Evolutionary conservation across 371 early-diverging fungal species (phyloP).

Genomic region (Mucor lusitanicus): DNA sequence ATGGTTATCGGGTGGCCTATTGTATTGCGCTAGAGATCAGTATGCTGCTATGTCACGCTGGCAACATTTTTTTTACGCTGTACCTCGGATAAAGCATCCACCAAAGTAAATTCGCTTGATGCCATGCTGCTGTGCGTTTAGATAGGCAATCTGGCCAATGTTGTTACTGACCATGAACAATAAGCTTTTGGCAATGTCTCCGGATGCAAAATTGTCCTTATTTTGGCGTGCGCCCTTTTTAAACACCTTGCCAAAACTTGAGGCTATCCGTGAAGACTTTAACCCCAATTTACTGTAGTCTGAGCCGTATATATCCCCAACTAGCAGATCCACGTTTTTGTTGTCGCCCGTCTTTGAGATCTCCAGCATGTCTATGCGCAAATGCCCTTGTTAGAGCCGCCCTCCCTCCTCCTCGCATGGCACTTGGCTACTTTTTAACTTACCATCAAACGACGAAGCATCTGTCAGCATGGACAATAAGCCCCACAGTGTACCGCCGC

Average conservation of each 20-base stretch:
- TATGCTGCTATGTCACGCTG: too few relatives aligned
- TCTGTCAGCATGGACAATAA: conserved; percentile 84
- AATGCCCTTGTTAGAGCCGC: not conserved
- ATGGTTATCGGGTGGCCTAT: conserved; percentile 90
- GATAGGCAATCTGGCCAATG: conserved; percentile 96
- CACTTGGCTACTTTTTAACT: not conserved
- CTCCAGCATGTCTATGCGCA: conserved; percentile 85
- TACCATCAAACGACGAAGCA: conserved; percentile 83
- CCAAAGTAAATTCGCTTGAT: conserved; percentile 91
- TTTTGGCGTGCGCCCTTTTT: conserved; percentile 67
- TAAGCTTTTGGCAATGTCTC: conserved; percentile 87
- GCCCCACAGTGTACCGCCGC: conserved; percentile 97
- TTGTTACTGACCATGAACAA: conserved; percentile 95
- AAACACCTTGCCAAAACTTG: conserved; percentile 95
- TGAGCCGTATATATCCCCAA: conserved; percentile 96
- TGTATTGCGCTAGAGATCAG: not conserved
- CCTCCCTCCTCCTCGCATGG: too few relatives aligned
- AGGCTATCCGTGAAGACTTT: conserved; percentile 89
- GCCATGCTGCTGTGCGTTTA: conserved; percentile 91
- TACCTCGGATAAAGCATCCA: conserved; percentile 91
- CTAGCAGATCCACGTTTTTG: conserved; percentile 90
- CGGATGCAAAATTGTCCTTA: conserved; percentile 63
- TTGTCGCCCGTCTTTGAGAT: conserved; percentile 90
- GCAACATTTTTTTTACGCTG: too few relatives aligned
- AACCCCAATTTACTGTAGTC: conserved; percentile 85